Conservation (phyloP, 176 grass and related monocot genomes). For the Paspalum vaginatum region DNA sequence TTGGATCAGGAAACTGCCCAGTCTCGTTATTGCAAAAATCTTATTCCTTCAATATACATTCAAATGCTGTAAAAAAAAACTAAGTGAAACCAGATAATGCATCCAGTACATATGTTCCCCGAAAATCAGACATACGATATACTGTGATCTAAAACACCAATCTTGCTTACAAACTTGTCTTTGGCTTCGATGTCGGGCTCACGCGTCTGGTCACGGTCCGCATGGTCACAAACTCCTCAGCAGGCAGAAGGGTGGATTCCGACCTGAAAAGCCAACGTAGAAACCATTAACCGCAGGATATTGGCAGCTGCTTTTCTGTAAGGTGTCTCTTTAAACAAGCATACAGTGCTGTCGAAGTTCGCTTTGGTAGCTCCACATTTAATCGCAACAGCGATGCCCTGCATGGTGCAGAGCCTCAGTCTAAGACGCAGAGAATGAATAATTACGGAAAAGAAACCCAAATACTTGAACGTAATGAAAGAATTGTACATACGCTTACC, state of each 20-base stretch:
- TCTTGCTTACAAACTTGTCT: conserved; percentile 59
- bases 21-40: background rate
- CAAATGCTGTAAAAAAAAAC: conserved; percentile 5
- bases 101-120: background rate
- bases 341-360: conserved; percentile 82
- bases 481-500: conserved; percentile 37
- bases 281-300: background rate
- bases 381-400: conserved; percentile 86
- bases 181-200: conserved; percentile 52
- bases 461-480: background rate
- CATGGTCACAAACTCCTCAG: conserved; percentile 97
- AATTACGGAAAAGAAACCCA: background rate
- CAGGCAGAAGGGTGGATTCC: conserved; percentile 93
- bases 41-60: conserved; percentile 37
- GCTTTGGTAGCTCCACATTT: conserved; percentile 96
- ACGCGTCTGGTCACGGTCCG: conserved; percentile 67
- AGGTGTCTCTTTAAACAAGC: conserved; percentile 4
- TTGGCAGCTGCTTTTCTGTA: background rate
- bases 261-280: conserved; percentile 60
- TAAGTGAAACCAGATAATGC: background rate
- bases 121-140: background rate
- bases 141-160: background rate
- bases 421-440: background rate
- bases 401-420: conserved; percentile 4
- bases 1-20: background rate